These are phyloP conservation scores for Quercus dentata DNA, from an alignment of 306 rosid species.

Conservation along the genomic window DNA sequence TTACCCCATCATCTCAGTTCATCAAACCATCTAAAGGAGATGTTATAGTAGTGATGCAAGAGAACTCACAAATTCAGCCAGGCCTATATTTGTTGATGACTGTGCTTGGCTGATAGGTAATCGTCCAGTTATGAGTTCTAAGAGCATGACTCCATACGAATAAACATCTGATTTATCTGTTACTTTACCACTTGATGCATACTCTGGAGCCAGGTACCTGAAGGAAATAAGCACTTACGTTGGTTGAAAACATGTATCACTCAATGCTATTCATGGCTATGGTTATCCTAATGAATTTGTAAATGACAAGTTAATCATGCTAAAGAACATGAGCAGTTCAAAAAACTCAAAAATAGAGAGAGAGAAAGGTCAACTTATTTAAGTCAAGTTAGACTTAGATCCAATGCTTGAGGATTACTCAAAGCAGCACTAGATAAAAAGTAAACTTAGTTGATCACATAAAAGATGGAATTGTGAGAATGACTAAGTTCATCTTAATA, in stretches of 20 bases:
- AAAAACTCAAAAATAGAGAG: not conserved
- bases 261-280: not conserved
- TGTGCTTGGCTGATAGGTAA: conserved; percentile 68
- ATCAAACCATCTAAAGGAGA: not conserved
- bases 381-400: not conserved
- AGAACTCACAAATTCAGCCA: conserved; percentile 89
- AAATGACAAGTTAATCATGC: not conserved
- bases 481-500: not conserved
- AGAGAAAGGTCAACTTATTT: not conserved
- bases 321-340: not conserved
- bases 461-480: not conserved
- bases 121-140: conserved; percentile 83
- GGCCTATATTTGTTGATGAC: conserved; percentile 67
- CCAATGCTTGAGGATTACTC: no score
- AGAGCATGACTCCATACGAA: conserved; percentile 91
- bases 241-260: conserved; percentile 2
- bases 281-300: not conserved
- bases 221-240: conserved; percentile 17
- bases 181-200: conserved; percentile 92
- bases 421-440: no score
- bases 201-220: conserved; percentile 98
- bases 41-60: not conserved
- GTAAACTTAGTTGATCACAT: no score
- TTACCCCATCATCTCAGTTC: no score
- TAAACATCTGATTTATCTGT: conserved; percentile 93